phyloP scores from a whole-genome alignment of 2,329 filamentous ascomycete species.

The Neonectria ditissima region DNA sequence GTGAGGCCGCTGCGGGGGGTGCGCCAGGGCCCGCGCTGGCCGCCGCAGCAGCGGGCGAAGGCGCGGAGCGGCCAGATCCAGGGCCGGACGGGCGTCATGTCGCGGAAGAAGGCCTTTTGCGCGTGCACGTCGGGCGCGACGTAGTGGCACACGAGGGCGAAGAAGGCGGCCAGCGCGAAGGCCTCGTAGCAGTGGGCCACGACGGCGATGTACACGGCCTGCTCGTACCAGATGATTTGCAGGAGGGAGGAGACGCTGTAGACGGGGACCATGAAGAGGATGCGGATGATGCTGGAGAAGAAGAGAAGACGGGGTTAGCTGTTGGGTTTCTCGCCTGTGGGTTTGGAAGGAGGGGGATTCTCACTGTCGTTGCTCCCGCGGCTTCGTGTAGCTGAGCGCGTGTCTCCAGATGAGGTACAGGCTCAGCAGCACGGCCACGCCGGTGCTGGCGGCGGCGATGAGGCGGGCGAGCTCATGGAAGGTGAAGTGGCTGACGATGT shows the following conservation, averaged over 20 bases:
- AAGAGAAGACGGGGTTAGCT: constrained; percentile 18
- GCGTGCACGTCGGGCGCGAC: constrained; percentile 80
- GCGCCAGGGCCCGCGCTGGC: constrained; percentile 75
- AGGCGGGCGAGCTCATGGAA: constrained; percentile 68
- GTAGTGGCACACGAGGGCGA: constrained; percentile 84
- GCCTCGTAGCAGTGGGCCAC: constrained; percentile 89
- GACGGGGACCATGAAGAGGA: constrained; percentile 88
- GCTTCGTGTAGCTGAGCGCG: constrained; percentile 70
- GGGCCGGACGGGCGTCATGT: constrained; percentile 71
- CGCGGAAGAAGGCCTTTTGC: constrained; percentile 85
- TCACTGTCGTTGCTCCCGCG: constrained; percentile 69
- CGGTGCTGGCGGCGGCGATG: constrained; percentile 60
- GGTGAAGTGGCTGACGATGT: constrained; percentile 60
- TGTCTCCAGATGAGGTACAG: constrained; percentile 70
- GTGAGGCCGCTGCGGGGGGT: constrained; percentile 85
- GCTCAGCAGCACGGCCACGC: constrained; percentile 65
- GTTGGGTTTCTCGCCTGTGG: neutral
- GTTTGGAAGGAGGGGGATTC: constrained; percentile 32
- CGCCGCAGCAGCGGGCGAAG: constrained; percentile 77
- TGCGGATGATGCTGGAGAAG: constrained; percentile 82
- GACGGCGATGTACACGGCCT: constrained; percentile 84
- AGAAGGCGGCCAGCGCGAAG: constrained; percentile 89
- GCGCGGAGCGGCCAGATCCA: constrained; percentile 83
- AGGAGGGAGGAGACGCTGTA: constrained; percentile 82
- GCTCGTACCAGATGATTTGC: constrained; percentile 78